A percentile compares a stretch with the other conserved stretches of the same genome.
Evolutionary conservation across 1,284 basidiomycete species (phyloP).

Genomic region (Moesziomyces sp.): DNA sequence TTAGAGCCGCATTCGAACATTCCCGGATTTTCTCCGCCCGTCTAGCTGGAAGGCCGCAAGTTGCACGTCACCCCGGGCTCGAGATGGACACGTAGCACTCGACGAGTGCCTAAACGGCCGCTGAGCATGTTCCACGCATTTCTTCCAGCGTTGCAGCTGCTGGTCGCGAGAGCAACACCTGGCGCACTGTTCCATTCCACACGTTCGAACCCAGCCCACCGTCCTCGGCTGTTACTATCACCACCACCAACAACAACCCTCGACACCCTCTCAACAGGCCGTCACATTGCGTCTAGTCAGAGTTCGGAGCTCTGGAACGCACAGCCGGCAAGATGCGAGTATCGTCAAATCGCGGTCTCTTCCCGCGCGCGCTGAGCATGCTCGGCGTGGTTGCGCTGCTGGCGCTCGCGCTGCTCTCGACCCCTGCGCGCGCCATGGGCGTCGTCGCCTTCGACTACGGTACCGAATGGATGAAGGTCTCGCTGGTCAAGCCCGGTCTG

Average conservation of each 20-base stretch:
- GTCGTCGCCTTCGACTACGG: slow-evolving; percentile 67
- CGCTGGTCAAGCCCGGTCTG: slow-evolving; percentile 92
- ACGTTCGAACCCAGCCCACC: no score
- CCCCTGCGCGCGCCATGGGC: slow-evolving; percentile 51
- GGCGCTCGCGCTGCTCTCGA: slow-evolving; percentile 24
- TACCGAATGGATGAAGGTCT: slow-evolving; percentile 76
- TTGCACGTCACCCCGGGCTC: slow-evolving; percentile 18
- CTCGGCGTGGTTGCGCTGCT: slow-evolving; percentile 25
- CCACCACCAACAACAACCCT: neutral
- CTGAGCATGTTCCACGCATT: slow-evolving; percentile 14
- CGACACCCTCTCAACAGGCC: no score
- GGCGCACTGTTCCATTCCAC: slow-evolving; percentile 1
- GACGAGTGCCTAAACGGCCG: neutral
- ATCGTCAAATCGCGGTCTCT: slow-evolving; percentile 10
- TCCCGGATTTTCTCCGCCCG: no score
- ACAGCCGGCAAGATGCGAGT: slow-evolving; percentile 19
- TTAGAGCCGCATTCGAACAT: no score
- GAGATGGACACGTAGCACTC: slow-evolving; percentile 33
- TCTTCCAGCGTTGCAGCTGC: slow-evolving; percentile 20
- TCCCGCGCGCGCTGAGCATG: slow-evolving; percentile 22
- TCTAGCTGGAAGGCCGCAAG: no score
- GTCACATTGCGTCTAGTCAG: no score
- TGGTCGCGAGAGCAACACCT: slow-evolving; percentile 15
- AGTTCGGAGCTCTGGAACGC: neutral
- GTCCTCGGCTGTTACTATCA: neutral